Percentiles rank a stretch among this genome's conserved stretches.
Conservation (phyloP, 768 basidiomycete species). For the Lactarius pseudohatsudake region DNA sequence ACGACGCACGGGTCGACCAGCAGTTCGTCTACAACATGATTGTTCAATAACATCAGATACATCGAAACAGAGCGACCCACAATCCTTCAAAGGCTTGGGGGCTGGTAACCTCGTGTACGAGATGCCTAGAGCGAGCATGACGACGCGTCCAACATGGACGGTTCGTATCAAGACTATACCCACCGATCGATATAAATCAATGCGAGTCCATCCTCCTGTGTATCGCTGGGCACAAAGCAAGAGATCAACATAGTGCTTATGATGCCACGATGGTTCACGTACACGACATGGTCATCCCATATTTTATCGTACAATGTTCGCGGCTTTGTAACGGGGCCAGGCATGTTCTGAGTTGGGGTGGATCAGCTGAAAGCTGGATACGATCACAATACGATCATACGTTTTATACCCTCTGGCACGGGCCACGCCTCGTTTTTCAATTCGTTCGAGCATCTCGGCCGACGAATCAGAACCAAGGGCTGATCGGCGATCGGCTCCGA, state of each 20-base stretch:
- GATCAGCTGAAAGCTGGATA: neutral
- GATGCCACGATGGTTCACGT: constrained; percentile 32
- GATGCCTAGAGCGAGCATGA: constrained; percentile 41
- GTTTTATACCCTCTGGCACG: neutral
- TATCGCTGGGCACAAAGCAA: constrained; percentile 46
- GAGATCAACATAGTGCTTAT: neutral
- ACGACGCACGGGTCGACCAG: constrained; percentile 54
- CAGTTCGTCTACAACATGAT: constrained; percentile 41
- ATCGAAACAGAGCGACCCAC: constrained; percentile 32
- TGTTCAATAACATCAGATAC: neutral
- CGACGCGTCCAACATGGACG: constrained; percentile 9
- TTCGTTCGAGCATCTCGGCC: neutral
- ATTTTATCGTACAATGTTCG: constrained; percentile 98
- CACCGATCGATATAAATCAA: constrained; percentile 69
- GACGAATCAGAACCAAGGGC: neutral
- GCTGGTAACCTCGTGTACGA: constrained; percentile 64
- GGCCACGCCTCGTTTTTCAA: neutral
- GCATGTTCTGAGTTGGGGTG: constrained; percentile 41
- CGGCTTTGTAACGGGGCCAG: constrained; percentile 55
- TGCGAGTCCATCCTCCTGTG: constrained; percentile 73
- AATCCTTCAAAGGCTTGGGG: constrained; percentile 64
- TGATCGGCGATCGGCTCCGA: constrained; percentile 21
- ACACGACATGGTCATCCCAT: constrained; percentile 97
- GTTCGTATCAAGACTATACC: constrained; percentile 20
- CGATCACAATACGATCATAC: neutral